Evolutionary conservation across 352 stramenopile species (phyloP), one percentile per base, ranked within the genome.

Genomic region (Pythium rishiriense): DNA sequence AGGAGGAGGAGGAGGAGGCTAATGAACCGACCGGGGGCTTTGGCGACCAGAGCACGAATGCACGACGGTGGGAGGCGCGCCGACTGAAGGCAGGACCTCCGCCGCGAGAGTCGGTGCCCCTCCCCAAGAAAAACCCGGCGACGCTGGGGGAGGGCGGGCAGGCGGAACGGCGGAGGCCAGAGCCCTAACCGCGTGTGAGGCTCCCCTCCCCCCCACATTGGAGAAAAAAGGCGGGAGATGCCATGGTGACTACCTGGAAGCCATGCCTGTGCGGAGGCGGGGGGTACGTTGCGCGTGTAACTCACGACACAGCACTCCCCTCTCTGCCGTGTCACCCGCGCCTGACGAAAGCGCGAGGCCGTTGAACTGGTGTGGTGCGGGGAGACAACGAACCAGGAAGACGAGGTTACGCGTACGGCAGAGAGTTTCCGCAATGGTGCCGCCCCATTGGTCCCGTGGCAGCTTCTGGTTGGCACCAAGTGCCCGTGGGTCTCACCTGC

Each of bases 211-310:
- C 35, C 35, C 4, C 35, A 17, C 10, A 43, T 17, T n/a, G n/a
- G n/a, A n/a, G n/a, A n/a, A 64, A 57, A 64, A 57, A 14, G 45
- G 45, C 57, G 45, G 55, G 42, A 53, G 48, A 48, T 43, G 33
- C 15, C 22, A 26, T n/a, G 39, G 29, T 50, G 60, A 60, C 60
- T 54, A 58, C 37, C 37, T 12, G 37, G 37, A 21, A n/a, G 37
- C 14, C 33, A 43, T 17, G 37, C 14, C 37, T 17, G 9, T 42
- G 14, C 5, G 19, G 37, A 4, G 37, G 19, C 14, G 37, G 37
- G 37, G 37, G 37, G 10, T 43, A 43, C 37, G 14, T 17, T 43
- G 37, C 11, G 37, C 11, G 14, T 43, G 37, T 43, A 43, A 43
- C 37, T 43, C 1, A 43, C 14, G 37, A 43, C 37, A 2, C 37